Evolutionary conservation across 768 basidiomycete genomes (phyloP), one percentile per base, ranked within the genome.

Genomic region (Auricularia cornea): DNA sequence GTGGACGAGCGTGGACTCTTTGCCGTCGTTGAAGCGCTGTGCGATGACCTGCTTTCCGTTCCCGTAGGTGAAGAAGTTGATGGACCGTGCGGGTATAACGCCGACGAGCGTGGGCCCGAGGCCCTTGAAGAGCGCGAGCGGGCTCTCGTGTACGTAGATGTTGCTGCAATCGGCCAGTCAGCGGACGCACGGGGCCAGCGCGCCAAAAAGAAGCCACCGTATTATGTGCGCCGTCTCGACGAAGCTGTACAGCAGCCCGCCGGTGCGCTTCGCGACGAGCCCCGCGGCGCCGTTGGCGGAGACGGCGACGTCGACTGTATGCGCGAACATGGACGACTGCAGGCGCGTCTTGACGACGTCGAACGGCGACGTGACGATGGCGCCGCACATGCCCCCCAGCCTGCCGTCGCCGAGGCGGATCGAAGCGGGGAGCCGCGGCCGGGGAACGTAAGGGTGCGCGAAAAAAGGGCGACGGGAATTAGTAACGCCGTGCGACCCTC

Each of bases 341-440:
- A 98, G 79, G 3, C 97, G 88, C 51, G 97, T 99, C 78, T 98
- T 98, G 66, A 98, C 94, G 33, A 99, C 94, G 74, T 99, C 97
- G 69, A 99, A 96, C 0, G 97, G 96, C 52, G 93, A 94, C 0
- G 97, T 99, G 3, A 98, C 88, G 64, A 97, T 89, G 20, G 94
- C 94, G 35, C 96, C 97, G 70, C 92, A 92, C 94, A 98, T 96
- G 44, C 95, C 97, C 29, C 96, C 97, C 20, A 98, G 78, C 26
- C 96, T 98, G 62, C 30, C 6, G 10, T 14, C 10, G 54, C 26
- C 54, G 26, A 29, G 54, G 44, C 30, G 14, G 54, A 16, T 14
- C 12, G 30, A 57, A 26, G 32, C 54, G 54, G 33, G 62, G 56
- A 35, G 51, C 30, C 51, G 33, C 3, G 51, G 10, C 20, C 28